Percentiles rank a stretch among this genome's conserved stretches.
phyloP scores from a whole-genome alignment of 2,329 filamentous ascomycete genomes.

The Sodiomyces alkalinus region DNA sequence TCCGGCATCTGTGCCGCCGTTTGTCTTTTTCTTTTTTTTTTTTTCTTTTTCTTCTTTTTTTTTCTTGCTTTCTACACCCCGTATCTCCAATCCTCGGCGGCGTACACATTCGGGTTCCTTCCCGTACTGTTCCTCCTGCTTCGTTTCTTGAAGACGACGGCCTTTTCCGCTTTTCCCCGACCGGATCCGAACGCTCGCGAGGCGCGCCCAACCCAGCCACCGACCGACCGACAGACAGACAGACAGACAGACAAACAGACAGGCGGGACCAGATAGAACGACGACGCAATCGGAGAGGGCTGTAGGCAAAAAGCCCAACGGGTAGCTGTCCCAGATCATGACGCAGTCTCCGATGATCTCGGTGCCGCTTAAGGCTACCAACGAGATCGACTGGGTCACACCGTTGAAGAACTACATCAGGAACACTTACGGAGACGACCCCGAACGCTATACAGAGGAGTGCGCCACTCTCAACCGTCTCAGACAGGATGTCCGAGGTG shows the following conservation, averaged over 20 bases:
- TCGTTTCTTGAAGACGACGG: no score
- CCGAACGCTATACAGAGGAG: conserved; percentile 89
- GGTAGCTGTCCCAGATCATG: conserved; percentile 38
- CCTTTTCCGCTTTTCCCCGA: no score
- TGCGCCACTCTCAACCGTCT: conserved; percentile 86
- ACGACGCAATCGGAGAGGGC: not conserved
- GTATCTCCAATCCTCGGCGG: no score
- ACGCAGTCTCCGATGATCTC: conserved; percentile 90
- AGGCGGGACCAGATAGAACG: not conserved
- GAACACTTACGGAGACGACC: conserved; percentile 88
- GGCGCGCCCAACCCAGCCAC: not conserved
- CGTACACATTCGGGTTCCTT: no score
- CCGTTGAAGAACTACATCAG: conserved; percentile 90
- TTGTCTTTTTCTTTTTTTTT: no score
- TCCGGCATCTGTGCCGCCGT: no score
- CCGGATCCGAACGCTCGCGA: no score
- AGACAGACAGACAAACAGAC: no score
- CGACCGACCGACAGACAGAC: not conserved
- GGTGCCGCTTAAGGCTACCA: conserved; percentile 81
- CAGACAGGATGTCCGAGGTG: conserved; percentile 95
- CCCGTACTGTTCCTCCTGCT: no score
- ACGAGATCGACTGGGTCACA: conserved; percentile 94
- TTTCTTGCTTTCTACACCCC: no score
- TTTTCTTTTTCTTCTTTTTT: no score
- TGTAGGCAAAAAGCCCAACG: no score